Conservation (phyloP, 208 protist species). For the Trypanosoma scelopori region DNA sequence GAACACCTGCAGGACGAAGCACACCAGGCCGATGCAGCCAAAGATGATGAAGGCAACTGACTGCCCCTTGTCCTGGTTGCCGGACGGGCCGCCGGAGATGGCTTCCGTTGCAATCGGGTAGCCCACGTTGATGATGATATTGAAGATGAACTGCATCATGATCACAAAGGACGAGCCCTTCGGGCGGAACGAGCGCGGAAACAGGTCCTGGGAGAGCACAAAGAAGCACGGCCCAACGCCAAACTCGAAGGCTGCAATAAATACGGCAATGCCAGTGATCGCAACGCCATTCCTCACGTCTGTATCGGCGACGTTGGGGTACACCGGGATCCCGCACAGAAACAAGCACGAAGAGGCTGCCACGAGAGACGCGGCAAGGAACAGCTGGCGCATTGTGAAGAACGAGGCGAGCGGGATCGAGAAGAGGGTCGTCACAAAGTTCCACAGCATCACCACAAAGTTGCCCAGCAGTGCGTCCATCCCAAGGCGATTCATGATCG, state of each 20-base stretch:
- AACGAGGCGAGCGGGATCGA: conserved; percentile 65
- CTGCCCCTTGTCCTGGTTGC: conserved; percentile 87
- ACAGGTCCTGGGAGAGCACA: conserved; percentile 82
- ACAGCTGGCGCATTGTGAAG: conserved; percentile 79
- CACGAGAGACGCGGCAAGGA: conserved; percentile 56
- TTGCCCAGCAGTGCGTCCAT: conserved; percentile 72
- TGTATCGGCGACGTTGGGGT: conserved; percentile 54
- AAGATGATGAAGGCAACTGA: conserved; percentile 89
- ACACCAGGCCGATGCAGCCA: conserved; percentile 57
- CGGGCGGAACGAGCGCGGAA: conserved; percentile 78
- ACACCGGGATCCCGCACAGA: conserved; percentile 79
- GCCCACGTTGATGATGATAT: conserved; percentile 86
- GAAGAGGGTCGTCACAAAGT: conserved; percentile 80
- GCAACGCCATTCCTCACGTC: conserved; percentile 63
- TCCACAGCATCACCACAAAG: conserved; percentile 85
- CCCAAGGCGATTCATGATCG: conserved; percentile 67
- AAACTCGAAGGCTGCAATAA: conserved; percentile 77
- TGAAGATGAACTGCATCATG: conserved; percentile 81
- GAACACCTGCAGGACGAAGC: conserved; percentile 72
- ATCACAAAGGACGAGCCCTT: conserved; percentile 63
- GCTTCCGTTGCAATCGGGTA: conserved; percentile 78
- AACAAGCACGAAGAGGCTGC: conserved; percentile 71
- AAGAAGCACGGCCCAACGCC: conserved; percentile 79
- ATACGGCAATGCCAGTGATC: conserved; percentile 77
- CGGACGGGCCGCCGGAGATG: conserved; percentile 79